A percentile compares a stretch with the other conserved stretches of the same genome.
Conservation (phyloP, 139 green algal genomes). For the Picochlorum sp. region DNA sequence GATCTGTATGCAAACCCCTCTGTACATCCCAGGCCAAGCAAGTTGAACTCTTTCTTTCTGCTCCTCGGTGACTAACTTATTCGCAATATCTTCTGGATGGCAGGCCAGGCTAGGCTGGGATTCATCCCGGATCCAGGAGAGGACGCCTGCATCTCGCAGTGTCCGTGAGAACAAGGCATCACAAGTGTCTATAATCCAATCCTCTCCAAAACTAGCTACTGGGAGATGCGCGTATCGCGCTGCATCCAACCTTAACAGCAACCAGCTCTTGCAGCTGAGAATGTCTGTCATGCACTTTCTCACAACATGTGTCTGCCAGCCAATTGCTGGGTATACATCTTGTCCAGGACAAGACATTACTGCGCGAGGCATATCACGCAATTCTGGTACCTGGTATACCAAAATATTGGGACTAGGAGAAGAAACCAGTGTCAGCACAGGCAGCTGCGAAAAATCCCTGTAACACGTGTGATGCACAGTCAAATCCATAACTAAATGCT, state of each 20-base stretch:
- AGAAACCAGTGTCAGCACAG: too few relatives aligned
- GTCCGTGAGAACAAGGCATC: slow-evolving; percentile 71
- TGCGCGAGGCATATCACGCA: slow-evolving; percentile 58
- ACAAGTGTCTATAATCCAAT: slow-evolving; percentile 57
- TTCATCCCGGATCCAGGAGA: slow-evolving; percentile 63
- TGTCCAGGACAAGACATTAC: slow-evolving; percentile 14
- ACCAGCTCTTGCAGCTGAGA: slow-evolving; percentile 26
- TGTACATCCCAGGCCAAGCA: slow-evolving; percentile 65
- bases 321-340: slow-evolving; percentile 54
- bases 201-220: slow-evolving; percentile 58
- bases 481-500: too few relatives aligned
- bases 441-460: too few relatives aligned
- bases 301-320: slow-evolving; percentile 72
- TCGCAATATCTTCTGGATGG: slow-evolving; percentile 29
- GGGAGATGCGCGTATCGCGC: slow-evolving; percentile 80
- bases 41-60: slow-evolving; percentile 36
- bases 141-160: slow-evolving; percentile 57
- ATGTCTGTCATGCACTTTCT: slow-evolving; percentile 26
- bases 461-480: too few relatives aligned
- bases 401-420: too few relatives aligned
- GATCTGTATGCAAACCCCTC: slow-evolving; percentile 76
- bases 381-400: slow-evolving; percentile 40
- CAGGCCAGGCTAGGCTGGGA: slow-evolving; percentile 9
- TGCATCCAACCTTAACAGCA: slow-evolving; percentile 22
- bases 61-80: slow-evolving; percentile 42